phyloP scores from a whole-genome alignment of 441 rosid species.

The Erodium trifolium region DNA sequence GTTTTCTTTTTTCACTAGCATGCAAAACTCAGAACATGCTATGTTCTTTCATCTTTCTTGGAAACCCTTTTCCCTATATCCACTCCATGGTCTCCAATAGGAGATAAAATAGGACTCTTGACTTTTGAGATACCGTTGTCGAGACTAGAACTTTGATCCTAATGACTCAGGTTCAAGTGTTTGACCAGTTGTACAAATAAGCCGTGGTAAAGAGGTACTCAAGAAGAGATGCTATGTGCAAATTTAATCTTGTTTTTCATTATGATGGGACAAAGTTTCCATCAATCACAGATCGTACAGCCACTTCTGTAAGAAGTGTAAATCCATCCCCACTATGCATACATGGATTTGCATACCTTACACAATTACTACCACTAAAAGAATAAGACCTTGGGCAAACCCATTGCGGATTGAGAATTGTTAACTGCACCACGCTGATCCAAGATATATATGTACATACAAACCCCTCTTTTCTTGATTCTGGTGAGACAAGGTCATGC shows the following conservation, averaged over 20 bases:
- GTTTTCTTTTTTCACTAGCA: not conserved
- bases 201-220: not conserved
- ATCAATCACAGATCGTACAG: not conserved
- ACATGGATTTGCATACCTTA: slow-evolving; percentile 3
- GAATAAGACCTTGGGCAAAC: slow-evolving; percentile 9
- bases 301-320: slow-evolving; percentile 5
- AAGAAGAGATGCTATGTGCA: not conserved
- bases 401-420: slow-evolving; percentile 16
- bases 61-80: not conserved
- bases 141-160: too few species aligned
- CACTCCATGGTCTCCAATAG: not conserved
- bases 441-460: not conserved
- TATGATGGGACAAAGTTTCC: slow-evolving; percentile 1
- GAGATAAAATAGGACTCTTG: too few species aligned
- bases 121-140: too few species aligned
- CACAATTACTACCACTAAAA: not conserved
- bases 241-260: not conserved
- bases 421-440: slow-evolving; percentile 7
- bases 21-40: slow-evolving; percentile 1
- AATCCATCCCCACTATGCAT: slow-evolving; percentile 7
- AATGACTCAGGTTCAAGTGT: too few species aligned
- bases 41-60: not conserved
- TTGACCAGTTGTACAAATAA: too few species aligned
- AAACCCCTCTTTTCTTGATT: slow-evolving; percentile 7
- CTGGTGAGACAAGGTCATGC: slow-evolving; percentile 14